Evolutionary conservation across 805 yeast genomes (phyloP), one percentile per base, ranked within the genome.

Genomic region (Candida awuae): DNA sequence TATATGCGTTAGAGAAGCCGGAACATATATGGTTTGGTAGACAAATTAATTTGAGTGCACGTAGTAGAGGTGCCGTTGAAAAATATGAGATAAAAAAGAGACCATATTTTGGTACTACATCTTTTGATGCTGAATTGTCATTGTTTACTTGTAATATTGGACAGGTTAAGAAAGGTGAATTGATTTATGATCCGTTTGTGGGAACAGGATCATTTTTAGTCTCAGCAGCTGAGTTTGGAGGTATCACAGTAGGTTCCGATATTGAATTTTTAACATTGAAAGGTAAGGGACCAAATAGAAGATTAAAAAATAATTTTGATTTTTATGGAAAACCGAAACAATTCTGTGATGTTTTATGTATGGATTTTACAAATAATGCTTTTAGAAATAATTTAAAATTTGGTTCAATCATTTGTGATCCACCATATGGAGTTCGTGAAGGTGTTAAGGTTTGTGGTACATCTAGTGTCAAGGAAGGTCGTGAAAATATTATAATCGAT

Each of bases 381-480:
- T 66, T 92, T 38, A 68, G 96, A 47, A 42, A 57, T 1, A 68
- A 71, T 46, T 60, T 92, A 18, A 54, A 49, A 20, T 68, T 92
- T 12, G 96, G 92, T 55, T 70, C 84, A 1, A 90, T 92, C 5
- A 74, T 90, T 2, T 87, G 97, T 55, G 98, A 92, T 61, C 98
- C 98, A 2, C 98, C 98, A 0, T 92, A 92, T 58, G 98, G 98
- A 10, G 94, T 92, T 3, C 70, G 98, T 50, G 98, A 92, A 59
- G 95, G 97, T 4, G 72, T 92, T 38, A 87, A 86, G 56, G 95
- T 87, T 1, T 75, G 94, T 39, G 98, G 98, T 4, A 83, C 94
- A 4, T 77, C 72, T 46, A 61, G 71, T 44, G 52, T 51, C 21
- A 77, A 70, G 39, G 72, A 63, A 8, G 94, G 90, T 0, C 75